Percentiles rank a stretch among this genome's conserved stretches.
Conservation (phyloP, 139 green algal genomes). For the Haematococcus lacustris region DNA sequence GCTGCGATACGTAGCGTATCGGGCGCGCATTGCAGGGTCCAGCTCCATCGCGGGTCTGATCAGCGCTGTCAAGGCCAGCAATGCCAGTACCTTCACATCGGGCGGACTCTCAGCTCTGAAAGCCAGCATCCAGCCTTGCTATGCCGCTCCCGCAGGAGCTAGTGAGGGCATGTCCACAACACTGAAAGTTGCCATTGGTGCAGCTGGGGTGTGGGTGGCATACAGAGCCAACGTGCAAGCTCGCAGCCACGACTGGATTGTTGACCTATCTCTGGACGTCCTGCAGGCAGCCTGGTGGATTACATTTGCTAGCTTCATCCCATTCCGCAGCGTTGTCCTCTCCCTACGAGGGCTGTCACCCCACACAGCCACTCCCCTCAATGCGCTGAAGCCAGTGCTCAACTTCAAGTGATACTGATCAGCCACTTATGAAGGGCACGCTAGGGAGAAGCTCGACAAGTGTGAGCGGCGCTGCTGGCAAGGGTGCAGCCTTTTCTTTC, state of each 20-base stretch:
- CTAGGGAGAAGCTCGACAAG: no score
- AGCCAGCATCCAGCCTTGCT: slow-evolving; percentile 22
- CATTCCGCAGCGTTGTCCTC: slow-evolving; percentile 36
- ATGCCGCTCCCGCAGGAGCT: slow-evolving; percentile 16
- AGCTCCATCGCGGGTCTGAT: slow-evolving; percentile 33
- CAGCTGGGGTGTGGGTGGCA: slow-evolving; percentile 16
- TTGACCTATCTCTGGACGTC: slow-evolving; percentile 40
- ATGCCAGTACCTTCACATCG: slow-evolving; percentile 5
- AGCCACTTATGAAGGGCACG: no score
- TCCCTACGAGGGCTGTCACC: slow-evolving; percentile 29
- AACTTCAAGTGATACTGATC: slow-evolving; percentile 29
- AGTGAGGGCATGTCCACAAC: slow-evolving; percentile 15
- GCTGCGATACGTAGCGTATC: no score
- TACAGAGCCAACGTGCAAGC: slow-evolving; percentile 24
- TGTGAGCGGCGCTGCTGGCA: no score
- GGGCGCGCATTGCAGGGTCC: no score
- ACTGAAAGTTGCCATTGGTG: slow-evolving; percentile 12
- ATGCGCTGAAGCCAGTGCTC: slow-evolving; percentile 18
- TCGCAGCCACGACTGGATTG: slow-evolving; percentile 39
- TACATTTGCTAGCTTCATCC: slow-evolving; percentile 32
- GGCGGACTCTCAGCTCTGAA: slow-evolving; percentile 19
- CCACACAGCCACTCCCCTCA: slow-evolving; percentile 15
- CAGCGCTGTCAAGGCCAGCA: slow-evolving; percentile 25
- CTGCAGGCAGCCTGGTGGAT: slow-evolving; percentile 40
- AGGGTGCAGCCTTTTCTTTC: no score